Conservation (phyloP, 768 basidiomycete species). For the Mycena sanguinolenta region DNA sequence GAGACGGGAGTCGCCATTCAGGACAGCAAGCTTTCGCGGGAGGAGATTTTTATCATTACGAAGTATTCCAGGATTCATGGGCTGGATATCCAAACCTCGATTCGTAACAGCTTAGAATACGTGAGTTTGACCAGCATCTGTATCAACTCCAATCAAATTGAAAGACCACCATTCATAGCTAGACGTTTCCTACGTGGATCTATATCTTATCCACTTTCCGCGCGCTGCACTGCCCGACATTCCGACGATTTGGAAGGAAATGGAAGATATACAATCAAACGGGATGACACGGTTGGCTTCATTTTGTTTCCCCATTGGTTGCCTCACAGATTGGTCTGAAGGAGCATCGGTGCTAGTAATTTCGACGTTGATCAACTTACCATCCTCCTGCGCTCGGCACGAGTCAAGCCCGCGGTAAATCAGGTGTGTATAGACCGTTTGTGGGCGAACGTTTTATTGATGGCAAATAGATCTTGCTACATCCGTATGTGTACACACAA, state of each 20-base stretch:
- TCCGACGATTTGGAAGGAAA: slow-evolving; percentile 70
- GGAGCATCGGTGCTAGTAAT: slow-evolving; percentile 83
- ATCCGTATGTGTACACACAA: slow-evolving; percentile 75
- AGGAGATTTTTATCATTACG: slow-evolving; percentile 74
- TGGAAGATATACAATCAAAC: slow-evolving; percentile 69
- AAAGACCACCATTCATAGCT: slow-evolving; percentile 54
- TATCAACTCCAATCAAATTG: neutral
- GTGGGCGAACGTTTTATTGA: no score
- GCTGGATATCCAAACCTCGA: slow-evolving; percentile 67
- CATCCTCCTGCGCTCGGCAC: slow-evolving; percentile 67
- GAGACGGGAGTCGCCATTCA: slow-evolving; percentile 68
- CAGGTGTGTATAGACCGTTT: slow-evolving; percentile 57
- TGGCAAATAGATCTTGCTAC: slow-evolving; percentile 66
- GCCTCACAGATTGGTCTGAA: slow-evolving; percentile 37
- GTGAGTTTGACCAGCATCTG: slow-evolving; percentile 46
- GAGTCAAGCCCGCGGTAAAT: slow-evolving; percentile 75
- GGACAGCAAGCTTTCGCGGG: slow-evolving; percentile 69
- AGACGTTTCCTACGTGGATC: slow-evolving; percentile 73
- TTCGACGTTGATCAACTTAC: slow-evolving; percentile 69
- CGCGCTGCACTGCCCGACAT: slow-evolving; percentile 68
- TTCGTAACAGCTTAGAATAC: slow-evolving; percentile 67
- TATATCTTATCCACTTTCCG: slow-evolving; percentile 79
- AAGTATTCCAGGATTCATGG: slow-evolving; percentile 69
- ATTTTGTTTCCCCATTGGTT: neutral
- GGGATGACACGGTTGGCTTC: slow-evolving; percentile 67